Percentiles rank a stretch among this genome's conserved stretches.
Evolutionary conservation across 176 grass and related monocot genomes (phyloP).

Genomic region (Coix lacrymajobi): DNA sequence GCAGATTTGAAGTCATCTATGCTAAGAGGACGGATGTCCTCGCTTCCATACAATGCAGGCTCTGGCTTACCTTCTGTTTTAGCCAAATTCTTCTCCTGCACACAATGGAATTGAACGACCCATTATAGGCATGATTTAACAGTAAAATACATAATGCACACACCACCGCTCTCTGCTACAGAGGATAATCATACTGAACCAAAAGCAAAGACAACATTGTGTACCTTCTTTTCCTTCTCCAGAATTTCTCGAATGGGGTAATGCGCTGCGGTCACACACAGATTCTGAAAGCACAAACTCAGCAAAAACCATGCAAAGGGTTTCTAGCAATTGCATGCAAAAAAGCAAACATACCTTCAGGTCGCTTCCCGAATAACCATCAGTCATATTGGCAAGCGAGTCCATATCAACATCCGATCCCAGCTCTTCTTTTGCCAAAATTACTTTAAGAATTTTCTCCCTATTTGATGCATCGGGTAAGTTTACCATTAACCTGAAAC

Average conservation of each 20-base stretch:
- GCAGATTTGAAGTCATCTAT: slow-evolving; percentile 94
- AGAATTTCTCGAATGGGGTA: slow-evolving; percentile 95
- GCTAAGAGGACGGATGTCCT: slow-evolving; percentile 83
- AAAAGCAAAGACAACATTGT: slow-evolving; percentile 5
- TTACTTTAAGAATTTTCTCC: slow-evolving; percentile 95
- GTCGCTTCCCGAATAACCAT: slow-evolving; percentile 99
- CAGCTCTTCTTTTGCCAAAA: slow-evolving; percentile 94
- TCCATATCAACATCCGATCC: slow-evolving; percentile 61
- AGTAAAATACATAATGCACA: neutral
- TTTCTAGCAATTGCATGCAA: neutral
- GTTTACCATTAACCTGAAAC: slow-evolving; percentile 98
- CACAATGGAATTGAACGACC: neutral
- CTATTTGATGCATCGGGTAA: slow-evolving; percentile 92
- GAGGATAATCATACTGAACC: neutral
- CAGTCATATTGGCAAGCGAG: slow-evolving; percentile 86
- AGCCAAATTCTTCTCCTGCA: slow-evolving; percentile 72
- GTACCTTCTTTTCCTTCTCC: slow-evolving; percentile 99
- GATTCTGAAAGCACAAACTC: slow-evolving; percentile 60
- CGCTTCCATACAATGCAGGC: slow-evolving; percentile 68
- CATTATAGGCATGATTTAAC: neutral
- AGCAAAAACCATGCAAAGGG: neutral
- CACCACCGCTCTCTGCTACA: neutral
- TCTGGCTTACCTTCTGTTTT: slow-evolving; percentile 57
- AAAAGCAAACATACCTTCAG: slow-evolving; percentile 67
- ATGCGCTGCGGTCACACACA: slow-evolving; percentile 93